Conservation (phyloP, 2,329 filamentous ascomycete species). For the Diplocarpon mali region DNA sequence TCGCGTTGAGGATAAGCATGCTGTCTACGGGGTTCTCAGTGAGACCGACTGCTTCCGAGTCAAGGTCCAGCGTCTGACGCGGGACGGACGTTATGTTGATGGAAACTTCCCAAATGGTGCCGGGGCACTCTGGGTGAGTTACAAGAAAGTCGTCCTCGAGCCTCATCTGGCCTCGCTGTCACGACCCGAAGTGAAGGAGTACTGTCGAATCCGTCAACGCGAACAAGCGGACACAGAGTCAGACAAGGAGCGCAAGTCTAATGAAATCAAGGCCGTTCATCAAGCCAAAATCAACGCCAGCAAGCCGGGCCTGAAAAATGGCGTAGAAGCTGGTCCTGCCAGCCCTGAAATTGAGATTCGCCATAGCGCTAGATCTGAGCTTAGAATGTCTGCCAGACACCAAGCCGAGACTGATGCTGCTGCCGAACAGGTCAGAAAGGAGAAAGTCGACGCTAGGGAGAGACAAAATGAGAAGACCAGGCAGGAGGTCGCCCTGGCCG, state of each 20-base stretch:
- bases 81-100: slow-evolving; percentile 45
- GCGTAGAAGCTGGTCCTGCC: neutral
- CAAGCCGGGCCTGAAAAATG: slow-evolving; percentile 9
- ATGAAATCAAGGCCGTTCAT: slow-evolving; percentile 29
- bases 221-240: slow-evolving; percentile 45
- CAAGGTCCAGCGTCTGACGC: slow-evolving; percentile 48
- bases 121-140: slow-evolving; percentile 51
- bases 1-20: slow-evolving; percentile 42
- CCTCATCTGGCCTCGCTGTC: slow-evolving; percentile 40
- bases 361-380: slow-evolving; percentile 22
- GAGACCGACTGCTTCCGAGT: slow-evolving; percentile 55
- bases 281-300: slow-evolving; percentile 17
- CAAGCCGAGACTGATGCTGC: slow-evolving; percentile 19
- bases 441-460: slow-evolving; percentile 20
- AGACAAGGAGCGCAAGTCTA: slow-evolving; percentile 35
- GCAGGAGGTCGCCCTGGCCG: slow-evolving; percentile 21
- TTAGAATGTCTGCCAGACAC: slow-evolving; percentile 16
- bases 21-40: slow-evolving; percentile 50
- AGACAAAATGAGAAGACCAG: slow-evolving; percentile 21
- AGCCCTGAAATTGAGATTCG: slow-evolving; percentile 21
- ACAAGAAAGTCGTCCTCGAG: slow-evolving; percentile 50
- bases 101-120: slow-evolving; percentile 51
- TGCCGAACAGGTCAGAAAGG: slow-evolving; percentile 15
- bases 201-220: slow-evolving; percentile 47
- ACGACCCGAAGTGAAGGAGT: slow-evolving; percentile 50